Percentiles rank a stretch among this genome's conserved stretches.
These are phyloP conservation scores for sweet orange (Citrus sinensis) DNA, from an alignment of 345 rosid species.

Conservation along the genomic window DVS_A1.0 CM039164.1:24059501-24060000, in stretches of 20 bases:
- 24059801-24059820: slow-evolving; percentile 66
- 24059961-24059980: slow-evolving; percentile 54
- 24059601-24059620: slow-evolving; percentile 18
- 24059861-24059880: slow-evolving; percentile 90
- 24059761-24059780: slow-evolving; percentile 65
- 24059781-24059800: slow-evolving; percentile 71
- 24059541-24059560: slow-evolving; percentile 51
- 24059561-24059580: slow-evolving; percentile 35
- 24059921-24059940: slow-evolving; percentile 83
- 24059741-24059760: slow-evolving; percentile 89
- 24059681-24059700: slow-evolving; percentile 59
- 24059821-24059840: slow-evolving; percentile 61
- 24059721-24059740: slow-evolving; percentile 71
- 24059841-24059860: slow-evolving; percentile 89
- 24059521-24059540: slow-evolving; percentile 29
- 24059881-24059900: slow-evolving; percentile 98
- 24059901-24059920: slow-evolving; percentile 78
- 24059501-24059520: not conserved
- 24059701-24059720: slow-evolving; percentile 65
- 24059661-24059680: slow-evolving; percentile 64
- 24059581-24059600: slow-evolving; percentile 18
- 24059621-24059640: slow-evolving; percentile 17
- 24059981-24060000: slow-evolving; percentile 73
- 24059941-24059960: slow-evolving; percentile 76
- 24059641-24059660: slow-evolving; percentile 61